Evolutionary conservation across 495 filamentous ascomycete species (phyloP).

Genomic region (Aspergillus nanangensis): DNA sequence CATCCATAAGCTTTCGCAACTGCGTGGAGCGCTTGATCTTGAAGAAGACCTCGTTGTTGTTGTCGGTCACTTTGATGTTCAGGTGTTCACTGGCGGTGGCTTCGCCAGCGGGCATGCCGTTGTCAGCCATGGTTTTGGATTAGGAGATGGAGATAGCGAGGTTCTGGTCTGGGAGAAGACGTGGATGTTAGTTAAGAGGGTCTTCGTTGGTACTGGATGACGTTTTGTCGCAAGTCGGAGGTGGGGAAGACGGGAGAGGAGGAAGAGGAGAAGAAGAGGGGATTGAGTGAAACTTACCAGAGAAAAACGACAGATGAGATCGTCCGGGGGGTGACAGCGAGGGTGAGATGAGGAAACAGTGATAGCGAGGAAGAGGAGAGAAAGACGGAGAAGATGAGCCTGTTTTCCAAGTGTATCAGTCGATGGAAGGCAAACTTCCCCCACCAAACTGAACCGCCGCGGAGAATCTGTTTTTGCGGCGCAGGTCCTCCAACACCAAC

Average conservation of each 20-base stretch:
- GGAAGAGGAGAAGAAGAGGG: neutral
- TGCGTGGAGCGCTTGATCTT: constrained; percentile 98
- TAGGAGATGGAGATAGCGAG: neutral
- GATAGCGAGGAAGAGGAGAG: constrained; percentile 6
- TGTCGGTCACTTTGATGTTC: constrained; percentile 99
- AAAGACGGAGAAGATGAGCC: neutral
- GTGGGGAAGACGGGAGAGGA: constrained; percentile 1
- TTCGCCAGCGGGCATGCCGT: constrained; percentile 32
- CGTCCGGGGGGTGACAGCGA: neutral
- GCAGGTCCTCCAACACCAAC: constrained; percentile 10
- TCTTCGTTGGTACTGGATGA: neutral
- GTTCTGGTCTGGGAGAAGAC: neutral
- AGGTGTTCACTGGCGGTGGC: constrained; percentile 75
- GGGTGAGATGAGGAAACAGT: neutral
- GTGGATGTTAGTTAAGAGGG: constrained; percentile 14
- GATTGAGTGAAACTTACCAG: constrained; percentile 6
- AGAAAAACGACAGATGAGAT: neutral
- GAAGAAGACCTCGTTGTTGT: constrained; percentile 99
- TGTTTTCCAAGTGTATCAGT: too few species aligned
- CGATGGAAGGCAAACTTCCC: constrained; percentile 16
- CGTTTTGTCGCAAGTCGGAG: constrained; percentile 9
- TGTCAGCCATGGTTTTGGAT: constrained; percentile 45
- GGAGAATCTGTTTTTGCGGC: constrained; percentile 43
- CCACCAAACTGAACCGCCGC: constrained; percentile 21
- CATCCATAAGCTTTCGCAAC: constrained; percentile 97